phyloP scores from a whole-genome alignment of 495 filamentous ascomycete genomes.

The Achaetomiella virescens region DNA sequence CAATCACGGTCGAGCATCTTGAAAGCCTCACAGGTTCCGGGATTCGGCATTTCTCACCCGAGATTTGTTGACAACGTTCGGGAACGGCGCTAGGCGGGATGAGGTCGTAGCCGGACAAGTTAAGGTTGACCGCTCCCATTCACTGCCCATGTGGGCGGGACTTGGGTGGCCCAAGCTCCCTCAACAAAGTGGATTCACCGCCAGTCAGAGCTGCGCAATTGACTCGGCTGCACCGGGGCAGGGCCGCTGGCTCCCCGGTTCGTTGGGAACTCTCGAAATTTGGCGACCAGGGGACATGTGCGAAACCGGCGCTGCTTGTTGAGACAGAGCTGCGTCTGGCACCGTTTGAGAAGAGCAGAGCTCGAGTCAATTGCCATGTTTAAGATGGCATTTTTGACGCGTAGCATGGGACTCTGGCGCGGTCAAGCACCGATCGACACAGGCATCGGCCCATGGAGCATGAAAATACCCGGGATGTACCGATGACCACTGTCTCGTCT shows the following conservation, averaged over 20 bases:
- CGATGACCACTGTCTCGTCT: not conserved
- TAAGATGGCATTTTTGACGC: too few species aligned
- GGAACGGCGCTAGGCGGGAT: slow-evolving; percentile 13
- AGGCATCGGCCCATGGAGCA: slow-evolving; percentile 3
- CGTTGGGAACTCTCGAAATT: slow-evolving; percentile 13
- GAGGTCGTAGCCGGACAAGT: slow-evolving; percentile 1
- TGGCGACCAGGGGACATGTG: slow-evolving; percentile 3
- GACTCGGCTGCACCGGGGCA: not conserved
- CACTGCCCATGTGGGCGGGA: slow-evolving; percentile 7
- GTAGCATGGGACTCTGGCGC: not conserved
- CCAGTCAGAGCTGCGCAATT: slow-evolving; percentile 11
- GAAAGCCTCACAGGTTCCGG: not conserved
- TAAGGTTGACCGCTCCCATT: slow-evolving; percentile 19
- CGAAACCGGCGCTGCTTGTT: not conserved
- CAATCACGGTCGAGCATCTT: not conserved
- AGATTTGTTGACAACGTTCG: slow-evolving; percentile 18
- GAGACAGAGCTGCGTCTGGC: not conserved
- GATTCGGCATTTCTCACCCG: slow-evolving; percentile 5
- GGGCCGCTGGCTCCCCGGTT: not conserved
- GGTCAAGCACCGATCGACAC: not conserved
- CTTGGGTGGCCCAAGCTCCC: slow-evolving; percentile 25
- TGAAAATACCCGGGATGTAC: slow-evolving; percentile 1
- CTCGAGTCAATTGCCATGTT: not conserved
- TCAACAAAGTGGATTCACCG: slow-evolving; percentile 20
- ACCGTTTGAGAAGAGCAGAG: not conserved